A percentile compares a stretch with the other conserved stretches of the same genome.
Conservation (phyloP, 768 basidiomycete genomes). For the Cubamyces sp. region DNA sequence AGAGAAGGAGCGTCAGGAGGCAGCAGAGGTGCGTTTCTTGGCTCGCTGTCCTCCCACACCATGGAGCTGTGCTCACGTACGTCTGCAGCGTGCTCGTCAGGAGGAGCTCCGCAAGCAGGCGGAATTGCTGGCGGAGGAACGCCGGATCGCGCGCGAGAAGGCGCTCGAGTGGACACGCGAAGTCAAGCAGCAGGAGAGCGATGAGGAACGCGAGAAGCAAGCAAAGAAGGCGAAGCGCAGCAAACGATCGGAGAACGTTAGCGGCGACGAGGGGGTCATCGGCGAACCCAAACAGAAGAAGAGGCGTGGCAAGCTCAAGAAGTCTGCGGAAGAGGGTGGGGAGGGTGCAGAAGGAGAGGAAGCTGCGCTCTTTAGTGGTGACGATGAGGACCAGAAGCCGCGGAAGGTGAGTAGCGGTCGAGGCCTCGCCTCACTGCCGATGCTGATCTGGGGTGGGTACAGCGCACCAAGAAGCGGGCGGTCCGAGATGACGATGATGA, state of each 20-base stretch:
- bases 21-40: constrained; percentile 57
- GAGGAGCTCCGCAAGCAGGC: constrained; percentile 71
- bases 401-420: constrained; percentile 59
- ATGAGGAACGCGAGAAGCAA: constrained; percentile 72
- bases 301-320: constrained; percentile 69
- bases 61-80: constrained; percentile 5
- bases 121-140: constrained; percentile 79
- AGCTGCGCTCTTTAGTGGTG: constrained; percentile 70
- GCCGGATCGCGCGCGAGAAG: constrained; percentile 75
- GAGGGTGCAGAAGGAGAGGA: constrained; percentile 53
- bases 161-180: constrained; percentile 78
- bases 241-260: constrained; percentile 55
- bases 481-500: constrained; percentile 81
- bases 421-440: background rate
- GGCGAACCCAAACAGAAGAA: constrained; percentile 69
- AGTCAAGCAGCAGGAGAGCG: constrained; percentile 61
- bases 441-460: background rate
- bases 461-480: constrained; percentile 72
- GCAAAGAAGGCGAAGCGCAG: constrained; percentile 56
- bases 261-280: constrained; percentile 38
- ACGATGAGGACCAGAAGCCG: constrained; percentile 67
- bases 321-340: constrained; percentile 48
- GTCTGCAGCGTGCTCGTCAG: constrained; percentile 55
- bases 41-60: background rate
- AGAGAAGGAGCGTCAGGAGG: constrained; percentile 70